Base-by-base conservation (phyloP, 1,284 basidiomycete genomes). In the Ustilago nuda region DNA sequence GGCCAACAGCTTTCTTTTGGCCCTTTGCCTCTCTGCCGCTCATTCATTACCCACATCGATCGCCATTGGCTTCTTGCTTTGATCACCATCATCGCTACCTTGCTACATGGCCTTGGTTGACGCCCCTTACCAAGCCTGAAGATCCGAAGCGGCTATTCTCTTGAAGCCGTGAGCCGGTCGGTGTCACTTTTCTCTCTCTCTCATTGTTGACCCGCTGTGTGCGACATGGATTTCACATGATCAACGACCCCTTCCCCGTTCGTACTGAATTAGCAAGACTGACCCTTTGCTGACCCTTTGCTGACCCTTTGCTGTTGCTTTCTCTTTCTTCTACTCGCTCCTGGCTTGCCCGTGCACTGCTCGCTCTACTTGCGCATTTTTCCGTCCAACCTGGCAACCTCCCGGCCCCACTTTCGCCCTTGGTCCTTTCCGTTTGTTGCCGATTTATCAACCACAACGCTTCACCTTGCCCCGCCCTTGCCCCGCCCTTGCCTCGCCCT, bases 371-470 rank as follows among this genome's bases (percentile, higher is more conserved):
- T 61, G 50, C 52, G 37, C 50, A 51, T 33, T 52, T 36, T 39
- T 54, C 19, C 35, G 43, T 45, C 45, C 19, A 50, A 52, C 39
- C 55, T 56, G 37, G 33, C 51, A n/a, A n/a, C n/a, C n/a, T n/a
- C n/a, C 56, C 39, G 19, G 19, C 19, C 19, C n/a, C 19, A 41
- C 39, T 45, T 15, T 52, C 46, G 52, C 39, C 53, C n/a, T 19
- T 37, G 60, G 61, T 27, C 23, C 61, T 64, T 70, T 64, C 61
- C 67, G 67, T 64, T 50, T 70, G 67, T 46, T 43, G 54, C 61
- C 61, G 66, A 60, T 67, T 41, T 30, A 63, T 50, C 17, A 19
- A 50, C 50, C 50, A 8, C 8, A 46, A 46, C 45, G 17, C 13
- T 53, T 23, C 45, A 37, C 19, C 55, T 51, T 32, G 55, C 55